Evolutionary conservation across 805 yeast genomes (phyloP).

Genomic region (Candida peoriensis): DNA sequence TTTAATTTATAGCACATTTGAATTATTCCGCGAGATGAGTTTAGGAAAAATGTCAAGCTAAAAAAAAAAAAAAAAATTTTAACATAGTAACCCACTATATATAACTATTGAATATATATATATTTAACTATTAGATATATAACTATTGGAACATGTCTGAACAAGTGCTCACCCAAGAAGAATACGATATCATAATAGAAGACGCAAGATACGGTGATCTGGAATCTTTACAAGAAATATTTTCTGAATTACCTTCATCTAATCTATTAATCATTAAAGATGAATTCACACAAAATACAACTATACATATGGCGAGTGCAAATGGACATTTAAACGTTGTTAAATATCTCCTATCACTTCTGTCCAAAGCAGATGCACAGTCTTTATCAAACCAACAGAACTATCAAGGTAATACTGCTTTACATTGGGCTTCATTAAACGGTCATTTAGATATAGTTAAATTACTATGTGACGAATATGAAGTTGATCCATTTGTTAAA

Average conservation of each 20-base stretch:
- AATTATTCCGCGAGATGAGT: no score
- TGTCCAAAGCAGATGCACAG: constrained; percentile 41
- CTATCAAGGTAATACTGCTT: constrained; percentile 85
- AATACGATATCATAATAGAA: constrained; percentile 72
- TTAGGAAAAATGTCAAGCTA: no score
- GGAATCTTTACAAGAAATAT: constrained; percentile 64
- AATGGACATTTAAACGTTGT: constrained; percentile 81
- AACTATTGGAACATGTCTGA: constrained; percentile 8
- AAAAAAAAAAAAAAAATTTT: no score
- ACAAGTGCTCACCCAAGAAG: constrained; percentile 53
- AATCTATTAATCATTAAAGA: constrained; percentile 48
- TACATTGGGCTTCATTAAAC: constrained; percentile 94
- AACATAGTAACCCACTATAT: neutral
- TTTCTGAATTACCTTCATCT: constrained; percentile 48
- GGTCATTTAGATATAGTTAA: constrained; percentile 75
- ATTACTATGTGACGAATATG: constrained; percentile 63
- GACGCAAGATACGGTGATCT: constrained; percentile 89
- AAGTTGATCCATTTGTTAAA: constrained; percentile 76
- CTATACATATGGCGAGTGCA: constrained; percentile 93
- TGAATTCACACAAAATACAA: constrained; percentile 60
- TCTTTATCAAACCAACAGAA: constrained; percentile 49
- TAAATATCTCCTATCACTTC: constrained; percentile 47
- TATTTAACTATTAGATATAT: neutral
- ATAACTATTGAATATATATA: no score
- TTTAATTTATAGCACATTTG: no score